These are phyloP conservation scores for Pulveroboletus sp. DNA, from an alignment of 768 basidiomycete species.

Conservation along the genomic window DNA sequence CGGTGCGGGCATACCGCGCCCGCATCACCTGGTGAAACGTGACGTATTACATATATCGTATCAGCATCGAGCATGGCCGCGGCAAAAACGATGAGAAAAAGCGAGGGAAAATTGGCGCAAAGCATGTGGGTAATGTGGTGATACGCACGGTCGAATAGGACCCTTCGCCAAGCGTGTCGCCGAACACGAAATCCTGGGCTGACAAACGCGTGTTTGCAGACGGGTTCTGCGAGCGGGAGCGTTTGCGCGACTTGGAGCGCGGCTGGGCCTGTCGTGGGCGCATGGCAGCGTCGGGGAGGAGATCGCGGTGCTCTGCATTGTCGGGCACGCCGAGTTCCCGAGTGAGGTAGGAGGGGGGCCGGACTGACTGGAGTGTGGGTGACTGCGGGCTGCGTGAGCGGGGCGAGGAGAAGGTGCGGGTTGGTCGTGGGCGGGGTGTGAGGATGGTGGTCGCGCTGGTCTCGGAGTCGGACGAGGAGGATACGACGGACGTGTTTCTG, in stretches of 20 bases:
- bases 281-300: slow-evolving; percentile 5
- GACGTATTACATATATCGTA: slow-evolving; percentile 8
- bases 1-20: slow-evolving; percentile 51
- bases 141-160: slow-evolving; percentile 75
- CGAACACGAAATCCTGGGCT: slow-evolving; percentile 70
- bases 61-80: slow-evolving; percentile 6
- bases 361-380: slow-evolving; percentile 33
- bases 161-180: slow-evolving; percentile 73
- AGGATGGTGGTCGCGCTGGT: slow-evolving; percentile 38
- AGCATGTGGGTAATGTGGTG: background rate
- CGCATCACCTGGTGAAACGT: slow-evolving; percentile 48
- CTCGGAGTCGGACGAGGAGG: slow-evolving; percentile 59
- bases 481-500: slow-evolving; percentile 76
- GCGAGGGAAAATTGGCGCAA: background rate
- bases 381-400: slow-evolving; percentile 53
- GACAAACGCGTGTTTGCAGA: slow-evolving; percentile 44
- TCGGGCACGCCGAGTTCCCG: slow-evolving; percentile 49
- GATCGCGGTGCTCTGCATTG: slow-evolving; percentile 18
- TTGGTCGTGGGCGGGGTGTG: slow-evolving; percentile 50
- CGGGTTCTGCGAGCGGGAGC: slow-evolving; percentile 41
- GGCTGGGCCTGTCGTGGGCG: slow-evolving; percentile 19
- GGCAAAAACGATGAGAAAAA: background rate
- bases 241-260: slow-evolving; percentile 40
- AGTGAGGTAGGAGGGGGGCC: slow-evolving; percentile 54
- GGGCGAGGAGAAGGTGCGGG: slow-evolving; percentile 64